These are phyloP conservation scores for Lagenidium sp. DNA, from an alignment of 352 stramenopile species.

Conservation along the genomic window DNA sequence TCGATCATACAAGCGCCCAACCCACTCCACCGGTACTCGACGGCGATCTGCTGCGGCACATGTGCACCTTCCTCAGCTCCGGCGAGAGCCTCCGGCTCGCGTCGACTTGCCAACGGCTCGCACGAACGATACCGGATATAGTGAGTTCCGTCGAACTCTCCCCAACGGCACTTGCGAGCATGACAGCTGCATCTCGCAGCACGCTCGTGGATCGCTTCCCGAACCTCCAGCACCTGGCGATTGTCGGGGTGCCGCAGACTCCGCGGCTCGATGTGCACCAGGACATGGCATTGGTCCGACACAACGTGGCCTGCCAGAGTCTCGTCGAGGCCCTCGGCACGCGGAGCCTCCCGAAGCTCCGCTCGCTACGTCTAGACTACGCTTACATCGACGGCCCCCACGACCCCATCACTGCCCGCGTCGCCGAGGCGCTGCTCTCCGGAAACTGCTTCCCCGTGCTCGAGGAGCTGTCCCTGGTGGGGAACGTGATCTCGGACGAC, in stretches of 20 bases:
- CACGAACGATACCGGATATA: too few species aligned
- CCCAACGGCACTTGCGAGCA: conserved; percentile 6
- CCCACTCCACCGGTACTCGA: too few species aligned
- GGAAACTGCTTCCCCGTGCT: conserved; percentile 7
- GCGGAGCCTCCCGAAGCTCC: conserved; percentile 4
- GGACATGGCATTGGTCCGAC: conserved; percentile 11
- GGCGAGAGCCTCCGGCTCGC: conserved; percentile 7
- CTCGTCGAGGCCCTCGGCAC: conserved; percentile 7
- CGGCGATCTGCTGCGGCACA: conserved; percentile 10
- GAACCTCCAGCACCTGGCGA: conserved; percentile 13
- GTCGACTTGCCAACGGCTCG: too few species aligned
- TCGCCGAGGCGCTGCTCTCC: conserved; percentile 10
- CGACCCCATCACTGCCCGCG: conserved; percentile 18
- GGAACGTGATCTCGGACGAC: conserved; percentile 23
- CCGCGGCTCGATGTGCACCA: conserved; percentile 14
- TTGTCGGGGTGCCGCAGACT: conserved; percentile 10
- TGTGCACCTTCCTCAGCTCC: conserved; percentile 17
- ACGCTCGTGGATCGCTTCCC: conserved; percentile 18
- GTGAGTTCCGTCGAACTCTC: too few species aligned
- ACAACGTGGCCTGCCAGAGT: conserved; percentile 14
- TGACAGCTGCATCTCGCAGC: too few species aligned
- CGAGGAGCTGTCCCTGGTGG: conserved; percentile 12
- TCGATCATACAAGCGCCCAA: too few species aligned
- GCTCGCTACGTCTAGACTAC: conserved; percentile 7
- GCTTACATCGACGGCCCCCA: conserved; percentile 21